Evolutionary conservation across 164 flowering plant genomes (phyloP), one percentile per base, ranked within the genome.

Genomic region (Vitis labrusca): DNA sequence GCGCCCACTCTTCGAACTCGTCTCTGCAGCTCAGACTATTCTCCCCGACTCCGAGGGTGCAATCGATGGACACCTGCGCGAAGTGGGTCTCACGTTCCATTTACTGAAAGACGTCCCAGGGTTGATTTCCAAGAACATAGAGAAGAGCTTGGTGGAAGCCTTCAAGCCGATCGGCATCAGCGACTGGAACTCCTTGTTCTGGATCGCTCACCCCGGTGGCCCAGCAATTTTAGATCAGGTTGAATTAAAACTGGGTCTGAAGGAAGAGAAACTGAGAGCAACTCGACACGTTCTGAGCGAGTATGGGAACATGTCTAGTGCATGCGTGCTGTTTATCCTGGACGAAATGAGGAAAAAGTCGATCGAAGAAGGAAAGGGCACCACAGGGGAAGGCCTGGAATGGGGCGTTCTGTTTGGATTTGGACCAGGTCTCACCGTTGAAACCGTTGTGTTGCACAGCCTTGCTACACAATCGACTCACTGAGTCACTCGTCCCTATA

Each of bases 181-280:
- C 10, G 80, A 77, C 69, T 74, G 80, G 80, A 77, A 77, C 68
- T 69, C 76, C 2, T 15, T 77, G 10, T 77, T 77, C 62, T 77
- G 80, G 80, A 59, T 77, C 9, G 80, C 72, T 9, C 80, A 77
- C 59, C 80, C 80, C 7, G 77, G 77, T 2, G 80, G 80, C 0
- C 80, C 77, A 30, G 80, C 80, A 1, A 77, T 77, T 62, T 77
- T 77, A 2, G 80, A 77, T 64, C 80, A 77, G 74, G 80, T 74
- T 11, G 80, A 77, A 69, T 37, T 27, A 1, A 71, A 67, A 27
- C 74, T 77, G 61, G 77, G 72, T 0, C 60, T 77, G 17, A 71
- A 77, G 50, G 66, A 73, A n/a, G 80, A 77, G 48, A 77, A 77
- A 50, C 72, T 77, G 13, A 30, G 61, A 27, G 52, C 77, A 5